phyloP scores from a whole-genome alignment of 2,329 filamentous ascomycete genomes.

The Blastomyces parvus region DNA sequence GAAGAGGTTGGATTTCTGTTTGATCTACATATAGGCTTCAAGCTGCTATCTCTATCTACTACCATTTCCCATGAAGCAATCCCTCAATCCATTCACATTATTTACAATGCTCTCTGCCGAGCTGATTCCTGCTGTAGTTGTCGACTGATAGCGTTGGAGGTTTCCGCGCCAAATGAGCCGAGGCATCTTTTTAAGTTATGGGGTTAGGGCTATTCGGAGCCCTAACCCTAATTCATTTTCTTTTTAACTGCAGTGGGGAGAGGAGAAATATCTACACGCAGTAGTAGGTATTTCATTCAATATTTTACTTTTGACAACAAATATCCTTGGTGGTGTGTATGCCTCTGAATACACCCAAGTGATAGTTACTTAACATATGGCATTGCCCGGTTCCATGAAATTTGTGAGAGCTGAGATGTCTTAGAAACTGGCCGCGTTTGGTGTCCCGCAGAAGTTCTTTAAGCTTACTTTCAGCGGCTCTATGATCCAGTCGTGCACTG shows the following conservation, averaged over 20 bases:
- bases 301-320: too few relatives aligned
- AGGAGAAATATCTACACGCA: too few relatives aligned
- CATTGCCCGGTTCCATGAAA: too few relatives aligned
- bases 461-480: slow-evolving; percentile 5
- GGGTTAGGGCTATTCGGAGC: not conserved
- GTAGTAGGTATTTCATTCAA: too few relatives aligned
- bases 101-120: not conserved
- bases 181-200: not conserved
- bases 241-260: too few relatives aligned
- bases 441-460: slow-evolving; percentile 1
- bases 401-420: too few relatives aligned
- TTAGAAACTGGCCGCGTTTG: not conserved
- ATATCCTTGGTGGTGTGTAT: too few relatives aligned
- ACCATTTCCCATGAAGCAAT: not conserved
- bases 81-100: not conserved
- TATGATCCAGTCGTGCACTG: slow-evolving; percentile 11
- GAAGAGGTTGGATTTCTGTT: not conserved
- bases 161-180: not conserved
- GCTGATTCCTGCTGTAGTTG: not conserved
- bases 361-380: not conserved
- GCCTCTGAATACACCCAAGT: too few relatives aligned
- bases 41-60: not conserved
- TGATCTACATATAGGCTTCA: not conserved
- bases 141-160: too few relatives aligned
- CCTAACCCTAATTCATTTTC: not conserved